phyloP scores from a whole-genome alignment of 345 rosid species.

The Populus euphratica region DNA sequence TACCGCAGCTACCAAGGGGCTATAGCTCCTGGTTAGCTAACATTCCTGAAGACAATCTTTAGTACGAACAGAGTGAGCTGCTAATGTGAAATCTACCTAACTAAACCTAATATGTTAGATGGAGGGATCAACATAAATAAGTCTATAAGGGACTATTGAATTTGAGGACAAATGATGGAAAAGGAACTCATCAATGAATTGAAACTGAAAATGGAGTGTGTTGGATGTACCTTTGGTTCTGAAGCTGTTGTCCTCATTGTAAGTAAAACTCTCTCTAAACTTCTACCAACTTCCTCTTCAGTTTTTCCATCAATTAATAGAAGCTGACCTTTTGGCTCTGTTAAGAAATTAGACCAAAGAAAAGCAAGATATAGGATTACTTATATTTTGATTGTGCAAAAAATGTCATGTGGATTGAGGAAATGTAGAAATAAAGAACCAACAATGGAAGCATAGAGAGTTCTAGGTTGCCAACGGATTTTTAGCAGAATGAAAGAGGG shows the following conservation, averaged over 20 bases:
- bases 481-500: background rate
- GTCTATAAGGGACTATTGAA: no score
- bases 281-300: conserved; percentile 74
- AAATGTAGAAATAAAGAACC: background rate
- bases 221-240: conserved; percentile 68
- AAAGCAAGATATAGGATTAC: background rate
- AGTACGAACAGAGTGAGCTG: no score
- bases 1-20: background rate
- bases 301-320: conserved; percentile 90
- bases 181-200: conserved; percentile 3
- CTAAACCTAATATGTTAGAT: no score
- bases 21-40: background rate
- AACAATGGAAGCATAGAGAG: background rate
- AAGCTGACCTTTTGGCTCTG: conserved; percentile 99
- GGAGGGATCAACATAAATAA: no score
- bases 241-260: conserved; percentile 91
- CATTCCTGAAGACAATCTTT: background rate
- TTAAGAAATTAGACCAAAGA: conserved; percentile 1
- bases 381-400: background rate
- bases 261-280: conserved; percentile 91
- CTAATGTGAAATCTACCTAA: no score
- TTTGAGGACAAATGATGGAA: conserved; percentile 3
- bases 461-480: background rate
- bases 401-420: background rate
- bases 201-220: background rate